Evolutionary conservation across 2,329 filamentous ascomycete species (phyloP).

Genomic region (Cladosporium oxysporum): DNA sequence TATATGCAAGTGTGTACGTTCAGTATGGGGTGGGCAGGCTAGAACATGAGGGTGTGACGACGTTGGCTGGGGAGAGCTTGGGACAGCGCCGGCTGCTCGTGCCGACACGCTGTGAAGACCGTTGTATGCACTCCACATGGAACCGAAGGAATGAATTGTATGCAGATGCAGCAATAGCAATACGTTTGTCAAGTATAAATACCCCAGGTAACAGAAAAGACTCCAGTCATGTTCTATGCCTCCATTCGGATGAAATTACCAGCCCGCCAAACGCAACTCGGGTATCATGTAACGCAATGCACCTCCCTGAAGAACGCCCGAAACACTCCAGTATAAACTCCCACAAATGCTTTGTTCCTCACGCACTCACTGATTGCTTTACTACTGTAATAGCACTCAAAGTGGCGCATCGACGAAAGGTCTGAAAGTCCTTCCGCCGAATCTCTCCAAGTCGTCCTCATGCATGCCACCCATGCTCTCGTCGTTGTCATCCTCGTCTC

Average conservation of each 20-base stretch:
- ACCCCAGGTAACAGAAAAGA: neutral
- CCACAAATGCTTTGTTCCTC: neutral
- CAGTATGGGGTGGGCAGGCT: conserved; percentile 4
- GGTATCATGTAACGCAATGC: conserved; percentile 20
- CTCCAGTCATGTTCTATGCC: neutral
- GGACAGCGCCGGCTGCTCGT: conserved; percentile 9
- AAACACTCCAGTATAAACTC: neutral
- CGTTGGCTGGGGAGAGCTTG: conserved; percentile 11
- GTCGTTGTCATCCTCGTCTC: conserved; percentile 33
- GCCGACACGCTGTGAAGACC: conserved; percentile 13
- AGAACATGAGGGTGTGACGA: conserved; percentile 13
- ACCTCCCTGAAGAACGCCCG: neutral
- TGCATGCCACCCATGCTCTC: conserved; percentile 30
- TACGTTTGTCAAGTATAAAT: neutral
- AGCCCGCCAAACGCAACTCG: neutral
- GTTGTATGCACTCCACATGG: conserved; percentile 2
- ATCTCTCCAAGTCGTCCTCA: conserved; percentile 37
- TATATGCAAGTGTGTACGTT: neutral
- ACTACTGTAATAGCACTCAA: neutral
- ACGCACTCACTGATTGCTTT: neutral
- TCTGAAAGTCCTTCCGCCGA: conserved; percentile 36
- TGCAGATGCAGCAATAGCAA: neutral
- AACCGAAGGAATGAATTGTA: neutral
- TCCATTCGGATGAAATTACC: neutral
- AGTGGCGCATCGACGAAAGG: conserved; percentile 30